Base-by-base conservation (phyloP, 2,329 filamentous ascomycete species). In the Coniochaeta sp. region DNA sequence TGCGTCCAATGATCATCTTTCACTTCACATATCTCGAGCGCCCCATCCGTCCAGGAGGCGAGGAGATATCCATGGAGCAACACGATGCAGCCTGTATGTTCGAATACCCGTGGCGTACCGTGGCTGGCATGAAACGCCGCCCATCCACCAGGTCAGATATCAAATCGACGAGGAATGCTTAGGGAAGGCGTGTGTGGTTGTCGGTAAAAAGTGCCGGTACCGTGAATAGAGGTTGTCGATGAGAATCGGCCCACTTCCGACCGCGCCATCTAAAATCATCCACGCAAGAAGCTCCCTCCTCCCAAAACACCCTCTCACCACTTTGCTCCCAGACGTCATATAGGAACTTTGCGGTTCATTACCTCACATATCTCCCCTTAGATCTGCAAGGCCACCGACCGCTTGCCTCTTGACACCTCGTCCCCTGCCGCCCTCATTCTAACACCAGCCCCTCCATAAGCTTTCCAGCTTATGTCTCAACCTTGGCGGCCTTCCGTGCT, bases 401-500 rank as follows among this genome's bases (percentile, higher is more conserved):
- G 26, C 22, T 31, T 22, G 8, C 56, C 52, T 28, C 31, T 28
- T 34, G 4, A 33, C n/a, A 56, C 7, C 14, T 33, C 5, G 12
- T 47, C 47, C 22, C 26, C 47, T 52, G 6, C 19, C 24, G n/a
- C 12, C 52, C 26, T 12, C 57, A 34, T 57, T 31, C 24, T 31
- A 36, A 57, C 54, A 31, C 33, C 14, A 14, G n/a, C 17, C 31
- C 31, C 17, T 22, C 28, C 54, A 36, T 38, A 34, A 57, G 28
- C 31, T 34, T 36, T 3, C 54, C 24, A 28, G 52, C 58, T 67
- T 70, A 70, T 59, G 64, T 58, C 24, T 58, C 28, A 2, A 63
- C 54, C 63, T 67, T 66, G 36, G 61, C 60, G 44, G 68, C 68
- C 63, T 66, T 70, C 65, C 70, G 70, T 34, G 68, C 69, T 14